Base-by-base conservation (phyloP, 371 early-diverging fungal genomes). In the Mortierella sp. region DNA sequence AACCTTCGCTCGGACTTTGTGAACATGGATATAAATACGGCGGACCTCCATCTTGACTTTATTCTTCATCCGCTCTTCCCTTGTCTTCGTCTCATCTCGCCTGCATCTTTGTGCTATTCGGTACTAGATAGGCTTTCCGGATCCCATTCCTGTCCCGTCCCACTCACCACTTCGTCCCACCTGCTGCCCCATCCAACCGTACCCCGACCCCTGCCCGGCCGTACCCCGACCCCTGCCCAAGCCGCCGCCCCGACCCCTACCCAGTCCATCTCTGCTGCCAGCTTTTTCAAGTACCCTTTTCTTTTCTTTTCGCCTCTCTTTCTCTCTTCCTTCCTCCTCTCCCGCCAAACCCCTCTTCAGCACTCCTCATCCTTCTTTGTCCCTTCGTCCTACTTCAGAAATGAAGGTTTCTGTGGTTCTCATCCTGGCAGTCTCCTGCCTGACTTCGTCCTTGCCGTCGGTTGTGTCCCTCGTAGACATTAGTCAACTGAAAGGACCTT, bases 401-500 rank as follows among this genome's bases (percentile, higher is more conserved):
- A 69, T 69, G 69, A 62, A 28, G 26, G 23, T 62, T 50, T 50
- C 55, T 2, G 28, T n/a, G n/a, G n/a, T 45, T 26, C 37, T 69
- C 14, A 6, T 62, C 45, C 19, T 62, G 50, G 69, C 62, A 48
- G 62, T 37, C 44, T 23, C 51, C 45, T 62, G 69, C 21, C 37
- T 69, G 12, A 9, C 48, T 48, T 37, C 62, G 12, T 28, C 57
- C 9, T 57, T 55, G 21, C 15, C 62, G 21, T 18, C 14, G 25
- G 55, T 46, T 16, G 11, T 26, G 4, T 37, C 57, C 43, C 50
- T 56, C 50, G 62, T 57, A 11, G 69, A 69, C 26, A 62, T 69
- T 43, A 19, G 43, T 14, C 26, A 9, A n/a, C 58, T 69, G 45
- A 62, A 43, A 4, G 69, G 69, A 12, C 69, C 69, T 9, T 18